Evolutionary conservation across 768 basidiomycete species (phyloP).

Genomic region (Lactifluus echinatus): DNA sequence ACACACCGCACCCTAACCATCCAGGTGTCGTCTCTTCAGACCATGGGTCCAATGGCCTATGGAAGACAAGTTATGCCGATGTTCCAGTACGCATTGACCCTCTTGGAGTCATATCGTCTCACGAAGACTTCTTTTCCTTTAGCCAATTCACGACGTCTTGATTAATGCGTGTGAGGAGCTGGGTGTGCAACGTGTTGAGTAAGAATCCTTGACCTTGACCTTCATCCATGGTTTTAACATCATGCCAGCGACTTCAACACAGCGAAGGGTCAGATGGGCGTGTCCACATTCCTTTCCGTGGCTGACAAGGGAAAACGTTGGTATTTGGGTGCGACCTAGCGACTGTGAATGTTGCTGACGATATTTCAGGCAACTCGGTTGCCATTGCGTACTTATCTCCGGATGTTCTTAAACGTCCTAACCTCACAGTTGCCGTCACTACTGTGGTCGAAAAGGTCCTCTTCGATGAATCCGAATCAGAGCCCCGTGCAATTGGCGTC

Average conservation of each 20-base stretch:
- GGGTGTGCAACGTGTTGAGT: constrained; percentile 13
- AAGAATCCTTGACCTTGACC: neutral
- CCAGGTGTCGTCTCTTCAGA: constrained; percentile 4
- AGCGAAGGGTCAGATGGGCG: constrained; percentile 7
- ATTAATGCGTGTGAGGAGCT: constrained; percentile 13
- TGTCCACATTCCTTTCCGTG: constrained; percentile 9
- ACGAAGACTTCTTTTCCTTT: neutral
- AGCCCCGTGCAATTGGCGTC: constrained; percentile 15
- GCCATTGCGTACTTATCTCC: constrained; percentile 17
- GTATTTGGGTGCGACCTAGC: neutral
- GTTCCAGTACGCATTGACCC: neutral
- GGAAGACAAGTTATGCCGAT: constrained; percentile 8
- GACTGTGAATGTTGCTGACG: neutral
- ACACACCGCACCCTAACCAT: constrained; percentile 3
- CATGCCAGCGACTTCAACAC: constrained; percentile 17
- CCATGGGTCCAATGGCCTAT: constrained; percentile 11
- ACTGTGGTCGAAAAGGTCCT: constrained; percentile 11
- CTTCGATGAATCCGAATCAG: constrained; percentile 9
- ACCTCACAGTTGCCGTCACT: constrained; percentile 16
- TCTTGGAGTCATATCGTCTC: too few species aligned
- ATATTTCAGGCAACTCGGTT: constrained; percentile 6
- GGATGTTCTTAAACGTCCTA: constrained; percentile 25
- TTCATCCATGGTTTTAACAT: neutral
- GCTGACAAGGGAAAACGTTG: constrained; percentile 12
- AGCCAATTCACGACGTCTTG: constrained; percentile 15